phyloP scores from a whole-genome alignment of 2,329 filamentous ascomycete genomes.

The Phialophora macrospora region DNA sequence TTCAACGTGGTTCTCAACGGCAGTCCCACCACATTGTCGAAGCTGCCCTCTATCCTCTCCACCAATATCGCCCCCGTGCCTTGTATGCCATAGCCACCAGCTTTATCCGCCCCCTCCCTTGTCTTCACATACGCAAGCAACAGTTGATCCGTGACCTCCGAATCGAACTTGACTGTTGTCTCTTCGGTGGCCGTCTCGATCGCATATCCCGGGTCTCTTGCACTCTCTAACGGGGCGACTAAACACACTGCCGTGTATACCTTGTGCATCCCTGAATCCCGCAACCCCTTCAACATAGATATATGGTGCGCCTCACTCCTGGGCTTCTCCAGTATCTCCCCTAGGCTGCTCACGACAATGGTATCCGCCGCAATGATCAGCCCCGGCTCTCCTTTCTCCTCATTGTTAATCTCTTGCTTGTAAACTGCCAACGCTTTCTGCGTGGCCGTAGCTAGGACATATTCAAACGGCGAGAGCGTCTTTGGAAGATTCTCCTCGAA shows the following conservation, averaged over 20 bases:
- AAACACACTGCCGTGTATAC: conserved; percentile 84
- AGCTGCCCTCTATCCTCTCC: conserved; percentile 83
- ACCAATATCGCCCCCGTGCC: conserved; percentile 84
- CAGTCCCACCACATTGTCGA: conserved; percentile 93
- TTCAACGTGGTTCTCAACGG: conserved; percentile 78
- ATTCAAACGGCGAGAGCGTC: conserved; percentile 78
- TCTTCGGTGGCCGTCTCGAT: conserved; percentile 83
- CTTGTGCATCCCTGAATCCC: conserved; percentile 77
- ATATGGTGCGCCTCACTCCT: conserved; percentile 79
- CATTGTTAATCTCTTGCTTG: conserved; percentile 61
- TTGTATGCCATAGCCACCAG: conserved; percentile 93
- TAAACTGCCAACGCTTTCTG: conserved; percentile 82
- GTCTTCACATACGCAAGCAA: conserved; percentile 72
- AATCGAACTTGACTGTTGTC: conserved; percentile 86
- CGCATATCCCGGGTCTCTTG: conserved; percentile 82
- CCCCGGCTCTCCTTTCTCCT: conserved; percentile 69
- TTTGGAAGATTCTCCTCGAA: conserved; percentile 88
- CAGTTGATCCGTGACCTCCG: conserved; percentile 76
- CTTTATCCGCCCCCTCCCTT: conserved; percentile 92
- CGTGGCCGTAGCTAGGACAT: conserved; percentile 84
- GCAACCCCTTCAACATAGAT: conserved; percentile 78
- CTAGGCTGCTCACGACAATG: conserved; percentile 76
- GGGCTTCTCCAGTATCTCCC: conserved; percentile 89
- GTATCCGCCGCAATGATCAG: conserved; percentile 92
- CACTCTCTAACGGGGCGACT: conserved; percentile 81